phyloP scores from a whole-genome alignment of 2,329 filamentous ascomycete genomes.

The Venturia asperata region DNA sequence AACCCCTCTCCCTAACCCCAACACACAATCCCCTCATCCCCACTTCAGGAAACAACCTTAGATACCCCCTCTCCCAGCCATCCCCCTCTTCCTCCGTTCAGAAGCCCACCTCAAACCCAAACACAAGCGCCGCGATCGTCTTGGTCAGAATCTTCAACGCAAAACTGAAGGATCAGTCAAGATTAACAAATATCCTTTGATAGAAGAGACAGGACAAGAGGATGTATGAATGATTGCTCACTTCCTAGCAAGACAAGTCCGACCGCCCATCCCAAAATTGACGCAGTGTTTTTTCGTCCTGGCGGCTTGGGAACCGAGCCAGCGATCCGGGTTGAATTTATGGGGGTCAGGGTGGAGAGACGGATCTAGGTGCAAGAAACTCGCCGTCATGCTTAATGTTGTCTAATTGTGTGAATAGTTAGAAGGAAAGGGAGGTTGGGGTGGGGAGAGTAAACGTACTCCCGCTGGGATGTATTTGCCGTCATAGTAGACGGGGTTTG shows the following conservation, averaged over 20 bases:
- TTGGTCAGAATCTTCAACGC: neutral
- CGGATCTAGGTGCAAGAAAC: neutral
- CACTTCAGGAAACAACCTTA: neutral
- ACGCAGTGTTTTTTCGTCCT: neutral
- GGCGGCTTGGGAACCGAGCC: neutral
- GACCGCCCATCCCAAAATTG: neutral
- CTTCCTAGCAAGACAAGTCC: neutral
- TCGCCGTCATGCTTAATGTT: slow-evolving; percentile 5
- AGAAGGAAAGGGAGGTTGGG: neutral
- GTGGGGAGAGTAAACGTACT: no score
- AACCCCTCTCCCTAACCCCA: neutral
- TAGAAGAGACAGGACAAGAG: neutral
- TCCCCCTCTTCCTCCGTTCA: neutral
- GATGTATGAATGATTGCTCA: neutral
- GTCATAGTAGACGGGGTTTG: neutral
- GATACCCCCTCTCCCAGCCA: neutral
- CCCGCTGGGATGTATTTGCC: neutral
- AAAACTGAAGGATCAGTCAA: neutral
- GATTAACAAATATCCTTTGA: no score
- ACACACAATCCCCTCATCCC: neutral
- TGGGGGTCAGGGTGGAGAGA: neutral
- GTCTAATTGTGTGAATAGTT: neutral
- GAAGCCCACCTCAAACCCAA: neutral
- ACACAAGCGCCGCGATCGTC: neutral
- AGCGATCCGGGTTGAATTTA: neutral